Evolutionary conservation across 1,284 basidiomycete genomes (phyloP).

Genomic region (Ganoderma meredithae): DNA sequence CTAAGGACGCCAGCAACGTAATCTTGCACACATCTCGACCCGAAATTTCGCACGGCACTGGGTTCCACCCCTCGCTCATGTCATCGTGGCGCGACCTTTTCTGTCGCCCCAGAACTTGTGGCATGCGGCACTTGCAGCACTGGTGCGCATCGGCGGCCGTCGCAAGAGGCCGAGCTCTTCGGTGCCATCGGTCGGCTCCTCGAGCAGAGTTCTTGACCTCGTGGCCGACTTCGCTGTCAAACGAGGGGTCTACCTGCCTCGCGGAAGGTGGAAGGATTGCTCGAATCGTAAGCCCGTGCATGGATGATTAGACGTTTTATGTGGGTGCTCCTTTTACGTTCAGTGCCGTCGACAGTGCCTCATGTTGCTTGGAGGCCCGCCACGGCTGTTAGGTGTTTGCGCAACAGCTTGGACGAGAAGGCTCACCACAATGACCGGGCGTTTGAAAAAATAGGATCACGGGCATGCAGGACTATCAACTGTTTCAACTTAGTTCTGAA

Average conservation of each 20-base stretch:
- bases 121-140: neutral
- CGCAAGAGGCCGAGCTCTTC: neutral
- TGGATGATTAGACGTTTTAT: too few species aligned
- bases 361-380: too few species aligned
- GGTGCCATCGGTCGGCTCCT: neutral
- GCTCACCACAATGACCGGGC: neutral
- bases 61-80: slow-evolving; percentile 37
- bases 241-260: slow-evolving; percentile 48
- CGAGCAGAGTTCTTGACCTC: neutral
- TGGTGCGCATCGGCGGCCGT: neutral
- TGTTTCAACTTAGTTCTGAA: neutral
- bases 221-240: neutral
- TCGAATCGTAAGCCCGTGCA: neutral
- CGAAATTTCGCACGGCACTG: slow-evolving; percentile 42
- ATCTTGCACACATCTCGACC: slow-evolving; percentile 36
- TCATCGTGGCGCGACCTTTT: slow-evolving; percentile 35
- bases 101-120: slow-evolving; percentile 39
- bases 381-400: too few species aligned
- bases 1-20: neutral
- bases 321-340: too few species aligned
- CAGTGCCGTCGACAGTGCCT: too few species aligned
- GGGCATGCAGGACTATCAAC: neutral
- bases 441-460: neutral
- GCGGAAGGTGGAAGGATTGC: slow-evolving; percentile 19
- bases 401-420: too few species aligned